Evolutionary conservation across 2,329 filamentous ascomycete genomes (phyloP).

Genomic region (Diaporthe vaccinii): DNA sequence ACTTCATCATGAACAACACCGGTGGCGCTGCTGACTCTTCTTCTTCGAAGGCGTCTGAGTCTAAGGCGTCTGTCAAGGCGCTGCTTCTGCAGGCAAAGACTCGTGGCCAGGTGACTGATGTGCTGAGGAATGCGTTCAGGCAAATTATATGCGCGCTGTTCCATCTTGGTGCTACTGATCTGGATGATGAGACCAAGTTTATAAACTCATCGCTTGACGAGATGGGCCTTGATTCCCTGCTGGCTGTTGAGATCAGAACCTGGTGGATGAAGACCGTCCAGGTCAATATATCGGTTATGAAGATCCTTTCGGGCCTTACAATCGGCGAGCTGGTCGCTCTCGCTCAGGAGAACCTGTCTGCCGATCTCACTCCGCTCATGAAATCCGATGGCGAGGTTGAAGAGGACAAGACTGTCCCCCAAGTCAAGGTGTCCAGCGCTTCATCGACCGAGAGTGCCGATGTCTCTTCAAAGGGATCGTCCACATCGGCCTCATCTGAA

Average conservation of each 20-base stretch:
- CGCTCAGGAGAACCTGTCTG: not conserved
- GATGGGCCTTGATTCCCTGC: not conserved
- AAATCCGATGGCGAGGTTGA: not conserved
- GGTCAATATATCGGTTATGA: constrained; percentile 1
- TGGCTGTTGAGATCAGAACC: not conserved
- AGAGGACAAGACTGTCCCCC: not conserved
- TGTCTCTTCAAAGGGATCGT: not conserved
- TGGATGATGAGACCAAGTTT: not conserved
- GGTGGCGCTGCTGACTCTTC: not conserved
- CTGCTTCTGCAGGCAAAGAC: constrained; percentile 9
- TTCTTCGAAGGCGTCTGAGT: constrained; percentile 4
- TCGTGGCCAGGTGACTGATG: not conserved
- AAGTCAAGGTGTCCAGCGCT: not conserved
- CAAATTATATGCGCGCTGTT: not conserved
- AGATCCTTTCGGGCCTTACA: not conserved
- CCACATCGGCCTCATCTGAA: constrained; percentile 2
- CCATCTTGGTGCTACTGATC: not conserved
- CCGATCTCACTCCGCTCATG: not conserved
- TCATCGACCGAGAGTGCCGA: not conserved
- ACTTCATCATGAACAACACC: not conserved
- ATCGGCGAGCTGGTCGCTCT: not conserved
- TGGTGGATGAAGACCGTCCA: not conserved
- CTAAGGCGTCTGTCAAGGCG: constrained; percentile 3
- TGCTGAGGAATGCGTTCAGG: not conserved
- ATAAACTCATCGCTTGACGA: not conserved